Percentiles rank a stretch among this genome's conserved stretches.
phyloP scores from a whole-genome alignment of 768 basidiomycete species.

The Tulasnella sp. region DNA sequence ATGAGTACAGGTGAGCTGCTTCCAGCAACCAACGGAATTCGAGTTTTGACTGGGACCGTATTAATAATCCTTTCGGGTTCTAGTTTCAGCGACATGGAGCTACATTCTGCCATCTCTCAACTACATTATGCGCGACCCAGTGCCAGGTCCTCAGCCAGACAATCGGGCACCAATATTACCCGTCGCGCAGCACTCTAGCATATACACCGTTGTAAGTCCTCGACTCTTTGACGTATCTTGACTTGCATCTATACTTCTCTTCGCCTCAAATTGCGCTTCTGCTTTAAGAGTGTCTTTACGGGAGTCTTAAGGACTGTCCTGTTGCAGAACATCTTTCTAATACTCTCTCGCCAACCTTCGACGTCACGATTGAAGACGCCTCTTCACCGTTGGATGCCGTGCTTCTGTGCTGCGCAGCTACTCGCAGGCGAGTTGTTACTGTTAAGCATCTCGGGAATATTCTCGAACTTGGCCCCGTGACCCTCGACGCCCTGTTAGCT shows the following conservation, averaged over 20 bases:
- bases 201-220: slow-evolving; percentile 35
- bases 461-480: not conserved
- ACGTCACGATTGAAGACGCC: not conserved
- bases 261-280: not conserved
- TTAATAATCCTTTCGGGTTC: not conserved
- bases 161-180: slow-evolving; percentile 28
- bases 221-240: not conserved
- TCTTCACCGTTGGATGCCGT: not conserved
- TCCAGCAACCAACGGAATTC: not conserved
- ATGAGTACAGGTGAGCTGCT: slow-evolving; percentile 28
- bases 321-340: not conserved
- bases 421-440: not conserved
- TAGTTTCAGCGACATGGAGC: slow-evolving; percentile 35
- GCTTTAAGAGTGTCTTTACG: not conserved
- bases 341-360: not conserved
- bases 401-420: not conserved
- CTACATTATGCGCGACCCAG: slow-evolving; percentile 36
- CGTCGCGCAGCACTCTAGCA: slow-evolving; percentile 33
- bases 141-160: slow-evolving; percentile 22
- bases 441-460: not conserved
- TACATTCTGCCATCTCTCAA: slow-evolving; percentile 37
- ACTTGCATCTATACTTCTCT: not conserved
- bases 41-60: not conserved
- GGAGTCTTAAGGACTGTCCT: not conserved
- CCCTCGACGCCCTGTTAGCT: not conserved